These are phyloP conservation scores for Boletus subcaerulescens DNA, from an alignment of 768 basidiomycete species.

Conservation along the genomic window DNA sequence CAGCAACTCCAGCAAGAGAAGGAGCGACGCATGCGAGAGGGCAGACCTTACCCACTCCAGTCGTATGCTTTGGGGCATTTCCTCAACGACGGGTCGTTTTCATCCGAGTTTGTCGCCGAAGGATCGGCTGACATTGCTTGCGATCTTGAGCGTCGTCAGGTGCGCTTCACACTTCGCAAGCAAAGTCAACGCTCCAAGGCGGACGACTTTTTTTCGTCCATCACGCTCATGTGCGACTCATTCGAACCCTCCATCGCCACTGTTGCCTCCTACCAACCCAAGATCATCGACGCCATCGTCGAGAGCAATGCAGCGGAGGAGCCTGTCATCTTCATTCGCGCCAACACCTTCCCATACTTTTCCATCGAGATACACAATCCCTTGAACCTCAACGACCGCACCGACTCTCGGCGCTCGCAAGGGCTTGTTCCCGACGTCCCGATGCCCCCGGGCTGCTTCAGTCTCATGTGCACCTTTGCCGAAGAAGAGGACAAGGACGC, in stretches of 20 bases:
- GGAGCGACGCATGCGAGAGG: conserved; percentile 21
- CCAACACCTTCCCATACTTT: conserved; percentile 33
- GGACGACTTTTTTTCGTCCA: background rate
- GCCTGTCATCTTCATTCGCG: conserved; percentile 30
- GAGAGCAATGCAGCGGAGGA: conserved; percentile 5
- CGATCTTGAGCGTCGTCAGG: conserved; percentile 31
- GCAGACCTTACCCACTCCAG: conserved; percentile 21
- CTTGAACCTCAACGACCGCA: background rate
- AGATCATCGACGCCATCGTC: conserved; percentile 22
- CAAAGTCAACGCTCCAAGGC: conserved; percentile 16
- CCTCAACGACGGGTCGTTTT: conserved; percentile 33
- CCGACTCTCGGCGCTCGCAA: conserved; percentile 18
- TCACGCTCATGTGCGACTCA: background rate
- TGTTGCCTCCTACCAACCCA: conserved; percentile 22
- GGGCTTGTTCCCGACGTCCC: conserved; percentile 25
- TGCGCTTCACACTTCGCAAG: conserved; percentile 32
- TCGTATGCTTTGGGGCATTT: conserved; percentile 37
- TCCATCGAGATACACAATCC: background rate
- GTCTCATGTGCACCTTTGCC: conserved; percentile 30
- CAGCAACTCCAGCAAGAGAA: conserved; percentile 19
- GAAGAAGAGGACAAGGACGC: conserved; percentile 23
- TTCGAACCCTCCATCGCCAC: background rate
- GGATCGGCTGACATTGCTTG: conserved; percentile 35
- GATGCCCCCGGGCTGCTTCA: conserved; percentile 30
- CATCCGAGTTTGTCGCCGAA: conserved; percentile 26